Evolutionary conservation across 2,329 filamentous ascomycete species (phyloP).

Genomic region (Penicillium thymicola): DNA sequence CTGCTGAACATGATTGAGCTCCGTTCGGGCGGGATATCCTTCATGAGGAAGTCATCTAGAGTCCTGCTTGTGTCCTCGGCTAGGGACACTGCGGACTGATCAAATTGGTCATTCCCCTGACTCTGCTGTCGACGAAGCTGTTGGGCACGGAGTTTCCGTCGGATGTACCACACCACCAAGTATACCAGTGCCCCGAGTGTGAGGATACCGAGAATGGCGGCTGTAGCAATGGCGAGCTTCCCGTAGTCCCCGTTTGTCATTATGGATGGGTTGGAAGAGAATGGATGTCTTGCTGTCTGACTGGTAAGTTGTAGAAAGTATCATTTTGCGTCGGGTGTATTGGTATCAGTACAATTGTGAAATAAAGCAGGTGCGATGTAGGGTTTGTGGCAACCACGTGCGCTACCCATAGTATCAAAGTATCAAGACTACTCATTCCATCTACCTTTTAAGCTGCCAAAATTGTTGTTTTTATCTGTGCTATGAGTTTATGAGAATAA

Average conservation of each 20-base stretch:
- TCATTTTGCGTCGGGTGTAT: background rate
- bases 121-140: constrained; percentile 14
- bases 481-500: background rate
- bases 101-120: constrained; percentile 16
- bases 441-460: background rate
- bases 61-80: constrained; percentile 19
- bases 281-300: background rate
- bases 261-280: background rate
- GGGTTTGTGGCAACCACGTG: background rate
- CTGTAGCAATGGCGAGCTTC: constrained; percentile 29
- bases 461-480: background rate
- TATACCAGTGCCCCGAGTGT: constrained; percentile 20
- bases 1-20: constrained; percentile 31
- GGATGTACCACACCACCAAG: constrained; percentile 22
- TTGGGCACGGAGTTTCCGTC: constrained; percentile 15
- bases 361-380: background rate
- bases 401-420: too few species aligned
- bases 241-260: constrained; percentile 17
- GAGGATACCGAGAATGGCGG: constrained; percentile 22
- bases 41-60: constrained; percentile 18
- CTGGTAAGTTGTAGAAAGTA: background rate
- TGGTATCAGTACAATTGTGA: background rate
- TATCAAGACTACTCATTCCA: too few species aligned
- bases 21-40: constrained; percentile 20
- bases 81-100: constrained; percentile 17